phyloP scores from a whole-genome alignment of 2,329 filamentous ascomycete genomes.

The Calonectria leucothoes region DNA sequence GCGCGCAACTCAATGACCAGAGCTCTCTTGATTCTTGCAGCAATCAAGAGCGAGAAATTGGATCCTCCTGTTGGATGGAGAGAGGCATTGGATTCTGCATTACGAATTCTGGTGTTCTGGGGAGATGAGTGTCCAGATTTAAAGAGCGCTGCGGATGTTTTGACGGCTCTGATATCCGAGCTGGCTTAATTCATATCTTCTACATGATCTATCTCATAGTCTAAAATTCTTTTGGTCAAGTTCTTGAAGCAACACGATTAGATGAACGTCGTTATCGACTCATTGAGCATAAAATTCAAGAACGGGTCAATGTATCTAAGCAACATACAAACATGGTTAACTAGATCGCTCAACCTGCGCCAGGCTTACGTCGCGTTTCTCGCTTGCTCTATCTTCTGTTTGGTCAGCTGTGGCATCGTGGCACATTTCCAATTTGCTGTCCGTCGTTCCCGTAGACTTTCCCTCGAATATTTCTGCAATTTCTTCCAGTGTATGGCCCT shows the following conservation, averaged over 20 bases:
- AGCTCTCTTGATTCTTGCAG: slow-evolving; percentile 10
- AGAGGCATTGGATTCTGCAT: not conserved
- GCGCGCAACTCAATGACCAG: slow-evolving; percentile 14
- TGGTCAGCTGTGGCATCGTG: not conserved
- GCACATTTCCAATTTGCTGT: not conserved
- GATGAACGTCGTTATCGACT: not conserved
- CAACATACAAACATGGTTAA: not conserved
- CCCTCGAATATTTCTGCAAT: slow-evolving; percentile 43
- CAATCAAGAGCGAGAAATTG: slow-evolving; percentile 1
- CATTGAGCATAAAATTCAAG: not conserved
- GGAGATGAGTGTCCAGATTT: slow-evolving; percentile 13
- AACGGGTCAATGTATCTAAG: not conserved
- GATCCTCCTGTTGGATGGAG: not conserved
- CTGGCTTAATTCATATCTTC: not conserved
- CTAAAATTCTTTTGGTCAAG: not conserved
- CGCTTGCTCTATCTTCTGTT: not conserved
- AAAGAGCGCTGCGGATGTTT: not conserved
- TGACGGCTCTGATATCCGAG: not conserved
- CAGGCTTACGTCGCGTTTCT: not conserved
- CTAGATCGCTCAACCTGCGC: not conserved
- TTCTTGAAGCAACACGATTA: not conserved
- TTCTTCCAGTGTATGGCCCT: slow-evolving; percentile 42
- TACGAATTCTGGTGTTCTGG: not conserved
- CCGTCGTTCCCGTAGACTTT: not conserved
- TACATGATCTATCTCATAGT: not conserved